Percentiles rank a stretch among this genome's conserved stretches.
phyloP scores from a whole-genome alignment of 2,329 filamentous ascomycete genomes.

The Xenoacremonium recifei region DNA sequence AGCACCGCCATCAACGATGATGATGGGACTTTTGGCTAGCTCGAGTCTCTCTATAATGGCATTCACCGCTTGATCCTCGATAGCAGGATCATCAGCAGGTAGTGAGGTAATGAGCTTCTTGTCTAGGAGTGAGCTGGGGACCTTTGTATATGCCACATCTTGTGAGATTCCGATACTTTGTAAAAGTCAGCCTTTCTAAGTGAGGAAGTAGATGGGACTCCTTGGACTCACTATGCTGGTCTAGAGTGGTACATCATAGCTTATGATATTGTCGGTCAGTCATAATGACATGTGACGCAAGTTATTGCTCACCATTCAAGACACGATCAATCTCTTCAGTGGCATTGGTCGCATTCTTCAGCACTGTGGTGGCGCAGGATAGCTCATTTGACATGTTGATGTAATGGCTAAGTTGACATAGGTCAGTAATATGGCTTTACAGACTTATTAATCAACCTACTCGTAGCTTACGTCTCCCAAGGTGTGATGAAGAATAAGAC shows the following conservation, averaged over 20 bases:
- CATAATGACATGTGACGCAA: no score
- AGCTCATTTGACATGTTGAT: constrained; percentile 48
- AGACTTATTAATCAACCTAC: constrained; percentile 46
- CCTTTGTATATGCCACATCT: constrained; percentile 44
- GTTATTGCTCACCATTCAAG: no score
- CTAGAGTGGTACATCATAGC: no score
- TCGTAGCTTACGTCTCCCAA: constrained; percentile 54
- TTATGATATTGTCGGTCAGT: no score
- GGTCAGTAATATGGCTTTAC: no score
- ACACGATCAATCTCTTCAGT: constrained; percentile 50
- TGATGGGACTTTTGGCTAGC: constrained; percentile 44
- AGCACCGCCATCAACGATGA: constrained; percentile 50
- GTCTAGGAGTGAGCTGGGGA: constrained; percentile 25
- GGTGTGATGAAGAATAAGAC: constrained; percentile 50
- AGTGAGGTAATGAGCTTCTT: constrained; percentile 23
- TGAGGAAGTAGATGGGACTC: no score
- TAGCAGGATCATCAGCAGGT: constrained; percentile 7
- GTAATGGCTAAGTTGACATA: no score
- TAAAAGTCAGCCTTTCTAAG: constrained; percentile 47
- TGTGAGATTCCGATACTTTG: constrained; percentile 54
- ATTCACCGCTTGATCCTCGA: constrained; percentile 28
- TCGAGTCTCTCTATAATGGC: constrained; percentile 42
- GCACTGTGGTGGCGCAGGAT: constrained; percentile 43
- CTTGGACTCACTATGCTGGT: no score
- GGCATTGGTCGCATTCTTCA: constrained; percentile 43